Percentiles rank a stretch among this genome's conserved stretches.
phyloP scores from a whole-genome alignment of 805 yeast genomes.

The Yueomyces sp. region DNA sequence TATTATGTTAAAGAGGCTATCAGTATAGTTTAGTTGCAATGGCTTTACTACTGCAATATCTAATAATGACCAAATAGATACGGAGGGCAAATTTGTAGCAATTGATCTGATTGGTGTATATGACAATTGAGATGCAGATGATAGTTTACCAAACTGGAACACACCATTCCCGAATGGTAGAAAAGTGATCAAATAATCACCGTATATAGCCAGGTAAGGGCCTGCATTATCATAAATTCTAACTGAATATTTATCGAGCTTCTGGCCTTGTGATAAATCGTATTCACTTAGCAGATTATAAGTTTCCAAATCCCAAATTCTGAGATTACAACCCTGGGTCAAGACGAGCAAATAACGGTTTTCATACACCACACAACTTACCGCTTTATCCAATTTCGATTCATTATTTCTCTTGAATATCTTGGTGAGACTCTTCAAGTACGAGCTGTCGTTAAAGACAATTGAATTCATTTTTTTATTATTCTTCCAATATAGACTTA shows the following conservation, averaged over 20 bases:
- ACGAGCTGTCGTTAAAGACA: conserved; percentile 44
- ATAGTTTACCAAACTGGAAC: conserved; percentile 29
- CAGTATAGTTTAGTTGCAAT: conserved; percentile 15
- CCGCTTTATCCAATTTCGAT: conserved; percentile 8
- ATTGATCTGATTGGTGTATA: conserved; percentile 6
- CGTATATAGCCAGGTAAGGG: conserved; percentile 25
- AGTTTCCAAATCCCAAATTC: conserved; percentile 18
- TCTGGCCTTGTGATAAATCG: conserved; percentile 8
- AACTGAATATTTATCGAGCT: conserved; percentile 5
- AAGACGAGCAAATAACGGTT: conserved; percentile 13
- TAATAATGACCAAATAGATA: conserved; percentile 21
- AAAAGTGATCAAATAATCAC: conserved; percentile 24
- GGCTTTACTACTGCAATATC: conserved; percentile 18
- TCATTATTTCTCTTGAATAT: conserved; percentile 8
- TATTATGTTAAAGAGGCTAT: conserved; percentile 16
- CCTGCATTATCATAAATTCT: conserved; percentile 17
- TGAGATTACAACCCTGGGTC: conserved; percentile 17
- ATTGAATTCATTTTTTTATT: conserved; percentile 16
- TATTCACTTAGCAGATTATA: conserved; percentile 9
- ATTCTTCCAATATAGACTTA: conserved; percentile 31
- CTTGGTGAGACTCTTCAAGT: conserved; percentile 25
- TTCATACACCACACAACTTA: conserved; percentile 11
- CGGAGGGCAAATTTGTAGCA: conserved; percentile 16
- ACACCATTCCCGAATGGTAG: conserved; percentile 32
- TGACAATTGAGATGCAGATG: background rate